Conservation (phyloP, 768 basidiomycete genomes). For the Termitomyces bulborhizus region DNA sequence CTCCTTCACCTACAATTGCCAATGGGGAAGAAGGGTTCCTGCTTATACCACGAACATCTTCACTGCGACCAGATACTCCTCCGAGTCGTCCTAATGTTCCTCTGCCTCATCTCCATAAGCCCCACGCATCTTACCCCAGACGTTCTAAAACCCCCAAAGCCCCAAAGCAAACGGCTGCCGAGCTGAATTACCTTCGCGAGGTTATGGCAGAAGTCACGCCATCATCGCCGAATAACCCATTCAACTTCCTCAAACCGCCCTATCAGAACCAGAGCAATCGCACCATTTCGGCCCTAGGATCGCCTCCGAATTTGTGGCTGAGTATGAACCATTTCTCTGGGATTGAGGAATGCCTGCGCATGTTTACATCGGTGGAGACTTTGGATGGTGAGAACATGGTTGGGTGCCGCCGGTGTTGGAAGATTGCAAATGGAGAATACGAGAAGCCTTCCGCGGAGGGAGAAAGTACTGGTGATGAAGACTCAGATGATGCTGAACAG, state of each 20-base stretch:
- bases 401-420: constrained; percentile 93
- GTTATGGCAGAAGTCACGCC: constrained; percentile 61
- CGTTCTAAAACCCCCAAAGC: constrained; percentile 41
- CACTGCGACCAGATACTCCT: constrained; percentile 13
- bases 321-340: constrained; percentile 46
- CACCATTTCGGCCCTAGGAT: constrained; percentile 6
- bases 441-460: constrained; percentile 23
- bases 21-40: constrained; percentile 1
- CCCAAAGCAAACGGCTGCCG: constrained; percentile 49
- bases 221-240: constrained; percentile 33
- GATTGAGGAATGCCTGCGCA: constrained; percentile 72
- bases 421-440: constrained; percentile 69
- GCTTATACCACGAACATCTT: constrained; percentile 2
- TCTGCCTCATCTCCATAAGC: neutral
- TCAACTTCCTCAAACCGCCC: constrained; percentile 40
- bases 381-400: constrained; percentile 94
- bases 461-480: constrained; percentile 23
- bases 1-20: constrained; percentile 4
- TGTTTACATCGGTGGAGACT: constrained; percentile 92
- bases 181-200: constrained; percentile 61
- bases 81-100: neutral
- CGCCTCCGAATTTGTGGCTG: constrained; percentile 33
- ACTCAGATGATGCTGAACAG: constrained; percentile 13
- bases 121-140: constrained; percentile 13
- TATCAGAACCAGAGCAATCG: constrained; percentile 8